Percentiles rank a stretch among this genome's conserved stretches.
These are phyloP conservation scores for Candida pini DNA, from an alignment of 805 yeast species.

Conservation along the genomic window DNA sequence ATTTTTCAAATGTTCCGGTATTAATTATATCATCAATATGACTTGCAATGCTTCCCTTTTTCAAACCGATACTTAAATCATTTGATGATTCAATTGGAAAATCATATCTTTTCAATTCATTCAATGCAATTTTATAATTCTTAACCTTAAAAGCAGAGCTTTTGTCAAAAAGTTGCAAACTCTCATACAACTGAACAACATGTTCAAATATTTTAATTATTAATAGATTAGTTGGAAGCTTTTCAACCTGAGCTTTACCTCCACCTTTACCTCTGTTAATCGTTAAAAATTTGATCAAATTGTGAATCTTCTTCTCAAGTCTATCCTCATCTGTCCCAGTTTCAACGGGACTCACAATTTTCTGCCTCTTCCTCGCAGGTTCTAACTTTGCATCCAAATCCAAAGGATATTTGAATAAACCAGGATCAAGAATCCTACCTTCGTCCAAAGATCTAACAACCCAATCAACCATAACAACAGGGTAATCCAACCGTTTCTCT, in stretches of 20 bases:
- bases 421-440: too few species aligned
- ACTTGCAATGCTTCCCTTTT: constrained; percentile 35
- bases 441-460: constrained; percentile 10
- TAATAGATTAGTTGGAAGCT: constrained; percentile 20
- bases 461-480: constrained; percentile 11
- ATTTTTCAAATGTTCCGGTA: constrained; percentile 29
- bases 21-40: constrained; percentile 42
- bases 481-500: too few species aligned
- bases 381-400: too few species aligned
- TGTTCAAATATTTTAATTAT: constrained; percentile 28
- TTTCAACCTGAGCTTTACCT: background rate
- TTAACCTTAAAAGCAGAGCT: constrained; percentile 12
- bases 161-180: constrained; percentile 13
- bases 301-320: background rate
- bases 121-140: constrained; percentile 39
- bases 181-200: constrained; percentile 25
- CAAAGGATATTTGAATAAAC: too few species aligned
- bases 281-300: background rate
- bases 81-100: constrained; percentile 28
- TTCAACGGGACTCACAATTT: background rate
- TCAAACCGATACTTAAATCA: constrained; percentile 35
- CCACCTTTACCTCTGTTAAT: background rate
- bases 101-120: constrained; percentile 25
- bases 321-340: background rate
- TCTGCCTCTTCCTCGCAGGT: constrained; percentile 12